Evolutionary conservation across 2,329 filamentous ascomycete genomes (phyloP), one percentile per base, ranked within the genome.

Genomic region (Pseudocercospora crystallina): DNA sequence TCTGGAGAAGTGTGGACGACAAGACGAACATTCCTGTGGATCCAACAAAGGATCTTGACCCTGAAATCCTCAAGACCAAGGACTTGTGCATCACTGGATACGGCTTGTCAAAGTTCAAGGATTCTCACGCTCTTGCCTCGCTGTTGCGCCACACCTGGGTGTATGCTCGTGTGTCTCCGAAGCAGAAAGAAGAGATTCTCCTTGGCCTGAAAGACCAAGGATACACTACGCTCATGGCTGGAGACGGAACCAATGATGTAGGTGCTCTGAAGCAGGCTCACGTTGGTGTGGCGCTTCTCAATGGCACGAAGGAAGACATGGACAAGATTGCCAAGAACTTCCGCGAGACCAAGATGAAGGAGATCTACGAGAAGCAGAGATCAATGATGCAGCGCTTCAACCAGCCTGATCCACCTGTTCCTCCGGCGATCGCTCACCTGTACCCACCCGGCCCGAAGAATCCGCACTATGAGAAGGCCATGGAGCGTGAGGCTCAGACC

Each of bases 161-260:
- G 4, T 99, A 99, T 68, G 94, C 94, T 60, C 90, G 94, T 65
- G 94, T 99, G 8, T 99, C 94, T 1, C 94, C 94, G 8, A 96
- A 96, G 78, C 94, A 99, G 67, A 99, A 99, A 76, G 94, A 99
- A 71, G 91, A 97, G 47, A 97, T 99, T 65, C 80, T 99, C n/a
- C 82, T 96, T 15, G 94, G 94, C 33, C 82, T 97, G 56, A 96
- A 96, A 75, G 91, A 96, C 65, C 88, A 90, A 75, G 94, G 94
- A 43, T 99, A 99, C 76, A 96, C 94, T 54, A 99, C 94, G 29
- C 81, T 99, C 56, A 99, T 99, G 94, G 95, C 91, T 63, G 94
- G 94, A 71, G 94, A 99, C 66, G 94, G 94, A 58, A 99, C 94
- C 48, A 99, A 99, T 71, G 94, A 99, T 67, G 94, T 99, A 48